Evolutionary conservation across 257 asterid genomes (phyloP), one percentile per base, ranked within the genome.

Genomic region (Osmanthus fragrans): DNA sequence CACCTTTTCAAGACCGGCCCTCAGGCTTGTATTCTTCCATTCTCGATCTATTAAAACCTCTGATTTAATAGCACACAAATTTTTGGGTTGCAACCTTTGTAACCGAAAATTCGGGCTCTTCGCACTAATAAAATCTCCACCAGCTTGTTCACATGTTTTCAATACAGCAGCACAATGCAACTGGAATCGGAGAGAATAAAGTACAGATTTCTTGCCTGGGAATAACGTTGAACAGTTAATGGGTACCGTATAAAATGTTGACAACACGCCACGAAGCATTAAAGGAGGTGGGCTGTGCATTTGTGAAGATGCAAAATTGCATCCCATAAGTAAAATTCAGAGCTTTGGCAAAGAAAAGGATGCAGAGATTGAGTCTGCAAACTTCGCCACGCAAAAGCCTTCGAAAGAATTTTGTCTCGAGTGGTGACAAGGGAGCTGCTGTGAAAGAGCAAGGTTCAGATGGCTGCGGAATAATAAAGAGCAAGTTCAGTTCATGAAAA

Each of bases 111-210:
- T 72, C 37, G 71, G 75, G 73, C 36, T 49, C 49, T 74, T 77
- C 67, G 58, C 27, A 34, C 32, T 16, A 32, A 36, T 63, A 19
- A 47, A 75, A 71, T 58, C 81, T 47, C 79, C 56, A 58, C 33
- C 25, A 42, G 66, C 66, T 11, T 54, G 56, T 72, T 83, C 87
- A 60, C 56, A 0, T 39, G 56, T 51, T 58, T 72, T 71, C 15
- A 80, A 73, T 72, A 90, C 87, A 76, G 80, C 82, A 81, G 80
- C 80, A 68, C 84, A 84, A 70, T 81, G 47, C 51, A 81, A 77
- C 16, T 64, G 76, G 66, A 64, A 42, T 30, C 71, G 68, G 66
- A 72, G 16, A 36, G 82, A 86, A 47, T 73, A 63, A 7, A 78
- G 74, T 40, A 68, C 21, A n/a, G 76, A 29, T 63, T 76, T 81